Base-by-base conservation (phyloP, 2,329 filamentous ascomycete species). In the Colletotrichum cordylinicola region DNA sequence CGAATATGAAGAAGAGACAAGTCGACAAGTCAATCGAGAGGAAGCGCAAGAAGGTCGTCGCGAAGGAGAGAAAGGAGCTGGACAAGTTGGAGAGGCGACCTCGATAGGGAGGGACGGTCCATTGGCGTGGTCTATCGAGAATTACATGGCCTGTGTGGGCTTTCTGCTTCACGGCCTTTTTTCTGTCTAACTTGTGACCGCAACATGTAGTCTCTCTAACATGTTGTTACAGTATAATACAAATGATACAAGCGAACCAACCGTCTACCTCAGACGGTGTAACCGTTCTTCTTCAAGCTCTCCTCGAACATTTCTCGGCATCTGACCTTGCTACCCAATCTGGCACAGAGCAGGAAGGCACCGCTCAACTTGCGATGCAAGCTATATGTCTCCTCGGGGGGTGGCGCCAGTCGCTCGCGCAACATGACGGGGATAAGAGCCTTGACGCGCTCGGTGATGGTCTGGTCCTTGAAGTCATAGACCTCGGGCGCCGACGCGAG, bases 361-460 rank as follows among this genome's bases (percentile, higher is more conserved):
- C 97, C 97, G 83, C 96, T 98, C 70, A 99, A 87, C 87, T 99
- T 99, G 76, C 97, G 91, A 85, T 99, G 97, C 81, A 99, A 86
- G 83, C 94, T 96, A 82, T 99, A 99, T 68, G 97, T 99, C 88
- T 99, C 97, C 86, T 99, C 98, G 0, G 97, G 97, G 29, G 98
- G 97, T 29, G 97, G 96, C 18, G 95, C 92, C 24, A 99, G 86
- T 43, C 97, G 88, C 87, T 99, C 97, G 72, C 92, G 91, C 62
- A 99, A 89, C 97, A 99, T 99, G 69, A 98, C 88, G 18, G 97
- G 97, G 79, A 99, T 98, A 69, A 98, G 89, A 5, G 89, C 91
- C 81, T 96, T 93, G 73, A 99, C 96, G 60, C 98, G 91, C 82
- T 98, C 96, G 1, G 97, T 99, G 79, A 99, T 98, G 2, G 96